A percentile compares a stretch with the other conserved stretches of the same genome.
Evolutionary conservation across 805 yeast species (phyloP).

Genomic region (Kuraishia borneana): DNA sequence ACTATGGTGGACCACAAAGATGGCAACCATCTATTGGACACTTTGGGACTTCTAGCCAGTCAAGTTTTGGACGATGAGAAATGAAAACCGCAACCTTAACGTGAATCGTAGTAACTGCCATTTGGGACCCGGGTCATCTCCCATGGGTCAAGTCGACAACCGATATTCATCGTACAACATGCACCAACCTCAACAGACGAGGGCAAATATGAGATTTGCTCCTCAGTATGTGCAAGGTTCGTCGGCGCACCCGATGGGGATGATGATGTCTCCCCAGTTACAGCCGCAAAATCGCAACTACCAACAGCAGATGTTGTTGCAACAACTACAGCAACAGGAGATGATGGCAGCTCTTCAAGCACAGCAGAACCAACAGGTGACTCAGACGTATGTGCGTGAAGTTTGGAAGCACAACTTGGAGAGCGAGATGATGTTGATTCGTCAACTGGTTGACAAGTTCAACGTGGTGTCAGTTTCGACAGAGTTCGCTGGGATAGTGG

Average conservation of each 20-base stretch:
- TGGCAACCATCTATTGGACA: conserved; percentile 23
- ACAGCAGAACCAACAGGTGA: conserved; percentile 17
- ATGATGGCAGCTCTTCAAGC: conserved; percentile 11
- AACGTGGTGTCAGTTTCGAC: conserved; percentile 65
- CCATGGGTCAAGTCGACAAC: too few species aligned
- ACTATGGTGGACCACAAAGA: conserved; percentile 13
- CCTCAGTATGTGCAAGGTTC: conserved; percentile 6
- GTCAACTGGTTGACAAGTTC: conserved; percentile 46
- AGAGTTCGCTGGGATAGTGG: conserved; percentile 93
- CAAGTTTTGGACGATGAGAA: conserved; percentile 21
- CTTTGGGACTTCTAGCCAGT: conserved; percentile 21
- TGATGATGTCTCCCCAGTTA: conserved; percentile 23
- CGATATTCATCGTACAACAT: too few species aligned
- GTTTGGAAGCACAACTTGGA: conserved; percentile 68
- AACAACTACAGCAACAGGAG: conserved; percentile 7
- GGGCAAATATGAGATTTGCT: conserved; percentile 5
- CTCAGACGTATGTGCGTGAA: conserved; percentile 45
- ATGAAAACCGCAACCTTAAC: neutral
- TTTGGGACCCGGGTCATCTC: too few species aligned
- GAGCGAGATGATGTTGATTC: conserved; percentile 50
- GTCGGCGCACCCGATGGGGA: conserved; percentile 13
- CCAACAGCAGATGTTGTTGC: conserved; percentile 12
- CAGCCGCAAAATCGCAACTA: conserved; percentile 19
- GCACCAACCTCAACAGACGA: too few species aligned
- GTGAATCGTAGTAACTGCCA: neutral